These are phyloP conservation scores for Chaetomium globosum DNA, from an alignment of 2,329 filamentous ascomycete genomes.

Conservation along the genomic window DNA sequence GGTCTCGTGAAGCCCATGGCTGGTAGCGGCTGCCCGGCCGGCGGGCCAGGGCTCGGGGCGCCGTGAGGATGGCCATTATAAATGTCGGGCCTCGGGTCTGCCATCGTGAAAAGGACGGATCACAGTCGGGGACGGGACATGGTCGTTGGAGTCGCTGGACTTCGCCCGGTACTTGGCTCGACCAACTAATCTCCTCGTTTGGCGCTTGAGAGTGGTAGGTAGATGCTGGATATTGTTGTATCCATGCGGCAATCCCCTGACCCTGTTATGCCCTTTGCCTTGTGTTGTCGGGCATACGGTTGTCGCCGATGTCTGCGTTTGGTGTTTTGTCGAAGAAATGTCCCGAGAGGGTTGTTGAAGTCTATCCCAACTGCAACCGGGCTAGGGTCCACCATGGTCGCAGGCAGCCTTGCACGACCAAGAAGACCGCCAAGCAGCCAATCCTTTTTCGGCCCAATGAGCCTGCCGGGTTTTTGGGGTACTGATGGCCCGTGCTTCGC, in stretches of 20 bases:
- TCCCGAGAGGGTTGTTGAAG: conserved; percentile 7
- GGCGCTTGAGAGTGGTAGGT: background rate
- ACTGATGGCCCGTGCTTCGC: conserved; percentile 20
- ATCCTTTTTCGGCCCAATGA: conserved; percentile 17
- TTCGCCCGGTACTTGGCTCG: conserved; percentile 9
- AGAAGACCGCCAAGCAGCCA: conserved; percentile 17
- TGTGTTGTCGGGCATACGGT: conserved; percentile 6
- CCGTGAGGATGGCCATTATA: conserved; percentile 43
- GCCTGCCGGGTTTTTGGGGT: conserved; percentile 3
- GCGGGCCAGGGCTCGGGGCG: conserved; percentile 8
- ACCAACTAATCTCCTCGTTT: background rate
- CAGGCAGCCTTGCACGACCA: conserved; percentile 26
- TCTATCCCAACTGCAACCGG: conserved; percentile 1
- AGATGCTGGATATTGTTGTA: background rate
- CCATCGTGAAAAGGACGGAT: conserved; percentile 37
- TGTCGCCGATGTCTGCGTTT: conserved; percentile 2
- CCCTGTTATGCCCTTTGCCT: background rate
- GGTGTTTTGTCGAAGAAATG: conserved; percentile 17
- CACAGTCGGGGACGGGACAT: conserved; percentile 37
- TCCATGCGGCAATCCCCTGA: background rate
- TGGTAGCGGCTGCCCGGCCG: conserved; percentile 20
- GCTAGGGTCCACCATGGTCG: conserved; percentile 6
- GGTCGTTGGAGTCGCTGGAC: conserved; percentile 34
- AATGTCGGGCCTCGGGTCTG: conserved; percentile 36
- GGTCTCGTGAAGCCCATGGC: conserved; percentile 45